Evolutionary conservation across 495 filamentous ascomycete genomes (phyloP).

Genomic region (Sporormia fimetaria): DNA sequence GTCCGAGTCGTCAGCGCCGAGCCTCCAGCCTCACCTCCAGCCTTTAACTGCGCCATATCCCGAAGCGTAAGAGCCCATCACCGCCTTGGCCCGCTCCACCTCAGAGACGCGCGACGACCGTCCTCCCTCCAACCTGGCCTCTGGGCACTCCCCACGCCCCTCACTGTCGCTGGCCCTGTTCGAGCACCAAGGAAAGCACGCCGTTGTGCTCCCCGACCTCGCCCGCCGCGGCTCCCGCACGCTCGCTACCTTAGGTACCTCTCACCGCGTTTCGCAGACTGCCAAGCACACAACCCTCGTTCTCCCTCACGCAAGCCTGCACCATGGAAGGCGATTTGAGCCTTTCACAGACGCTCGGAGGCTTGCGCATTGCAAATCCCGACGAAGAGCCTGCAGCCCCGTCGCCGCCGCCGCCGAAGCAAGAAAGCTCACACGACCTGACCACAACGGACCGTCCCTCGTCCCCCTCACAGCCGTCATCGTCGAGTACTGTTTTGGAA

Average conservation of each 20-base stretch:
- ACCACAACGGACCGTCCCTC: constrained; percentile 18
- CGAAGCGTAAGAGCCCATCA: too few species aligned
- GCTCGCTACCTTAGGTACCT: not conserved
- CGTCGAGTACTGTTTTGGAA: constrained; percentile 25
- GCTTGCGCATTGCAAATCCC: constrained; percentile 93
- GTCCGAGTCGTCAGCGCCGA: too few species aligned
- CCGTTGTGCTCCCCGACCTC: not conserved
- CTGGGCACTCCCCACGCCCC: constrained; percentile 10
- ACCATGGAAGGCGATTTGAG: constrained; percentile 85
- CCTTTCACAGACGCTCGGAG: constrained; percentile 84
- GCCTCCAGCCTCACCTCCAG: constrained; percentile 9
- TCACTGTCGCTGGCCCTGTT: too few species aligned
- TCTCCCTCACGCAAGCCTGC: constrained; percentile 5
- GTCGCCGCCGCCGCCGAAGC: constrained; percentile 43
- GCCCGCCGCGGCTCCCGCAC: constrained; percentile 2
- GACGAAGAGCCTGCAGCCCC: constrained; percentile 48
- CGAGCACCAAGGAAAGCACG: too few species aligned
- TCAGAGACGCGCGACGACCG: constrained; percentile 19
- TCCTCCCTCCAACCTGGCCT: constrained; percentile 9
- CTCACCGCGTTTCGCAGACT: too few species aligned
- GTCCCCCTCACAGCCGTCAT: constrained; percentile 25
- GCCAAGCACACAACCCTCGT: constrained; percentile 18
- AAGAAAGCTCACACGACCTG: constrained; percentile 34
- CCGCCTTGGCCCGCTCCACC: too few species aligned
- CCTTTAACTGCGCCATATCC: too few species aligned